These are phyloP conservation scores for Rubia yunnanensis DNA, from an alignment of 257 asterid species.

Conservation along the genomic window DNA sequence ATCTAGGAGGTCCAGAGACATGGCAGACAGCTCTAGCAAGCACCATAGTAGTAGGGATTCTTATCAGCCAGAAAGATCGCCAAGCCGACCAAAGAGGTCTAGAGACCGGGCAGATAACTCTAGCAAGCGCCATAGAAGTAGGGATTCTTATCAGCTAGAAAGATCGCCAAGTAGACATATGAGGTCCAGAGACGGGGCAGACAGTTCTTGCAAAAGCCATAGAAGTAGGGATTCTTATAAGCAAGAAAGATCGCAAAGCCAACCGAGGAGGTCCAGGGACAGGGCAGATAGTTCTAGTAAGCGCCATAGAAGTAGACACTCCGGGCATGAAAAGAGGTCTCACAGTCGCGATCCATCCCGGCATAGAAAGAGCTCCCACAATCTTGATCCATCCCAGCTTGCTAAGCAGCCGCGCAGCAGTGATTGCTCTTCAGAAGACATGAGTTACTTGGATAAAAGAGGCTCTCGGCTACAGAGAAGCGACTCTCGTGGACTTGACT, in stretches of 20 bases:
- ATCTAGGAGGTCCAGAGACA: conserved; percentile 22
- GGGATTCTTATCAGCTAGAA: conserved; percentile 19
- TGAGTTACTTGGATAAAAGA: conserved; percentile 27
- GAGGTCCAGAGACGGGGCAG: conserved; percentile 28
- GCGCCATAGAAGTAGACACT: conserved; percentile 25
- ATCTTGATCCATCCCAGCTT: conserved; percentile 26
- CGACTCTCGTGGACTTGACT: conserved; percentile 22
- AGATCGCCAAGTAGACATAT: conserved; percentile 34
- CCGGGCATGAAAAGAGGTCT: conserved; percentile 28
- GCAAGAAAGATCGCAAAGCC: conserved; percentile 36
- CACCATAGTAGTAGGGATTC: conserved; percentile 20
- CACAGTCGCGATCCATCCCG: conserved; percentile 26
- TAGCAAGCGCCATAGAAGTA: conserved; percentile 21
- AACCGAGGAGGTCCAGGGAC: conserved; percentile 24
- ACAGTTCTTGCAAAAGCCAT: conserved; percentile 18
- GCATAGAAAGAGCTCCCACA: conserved; percentile 24
- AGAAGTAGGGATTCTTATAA: conserved; percentile 18
- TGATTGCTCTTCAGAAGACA: conserved; percentile 30
- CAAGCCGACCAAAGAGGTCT: conserved; percentile 33
- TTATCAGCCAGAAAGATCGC: conserved; percentile 25
- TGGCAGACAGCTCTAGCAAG: conserved; percentile 27
- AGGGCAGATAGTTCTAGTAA: conserved; percentile 24
- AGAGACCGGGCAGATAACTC: conserved; percentile 22
- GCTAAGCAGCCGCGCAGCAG: conserved; percentile 22
- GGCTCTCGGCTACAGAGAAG: conserved; percentile 16